Evolutionary conservation across 2,329 filamentous ascomycete species (phyloP), one percentile per base, ranked within the genome.

Genomic region (Lasiodiplodia gonubiensis): DNA sequence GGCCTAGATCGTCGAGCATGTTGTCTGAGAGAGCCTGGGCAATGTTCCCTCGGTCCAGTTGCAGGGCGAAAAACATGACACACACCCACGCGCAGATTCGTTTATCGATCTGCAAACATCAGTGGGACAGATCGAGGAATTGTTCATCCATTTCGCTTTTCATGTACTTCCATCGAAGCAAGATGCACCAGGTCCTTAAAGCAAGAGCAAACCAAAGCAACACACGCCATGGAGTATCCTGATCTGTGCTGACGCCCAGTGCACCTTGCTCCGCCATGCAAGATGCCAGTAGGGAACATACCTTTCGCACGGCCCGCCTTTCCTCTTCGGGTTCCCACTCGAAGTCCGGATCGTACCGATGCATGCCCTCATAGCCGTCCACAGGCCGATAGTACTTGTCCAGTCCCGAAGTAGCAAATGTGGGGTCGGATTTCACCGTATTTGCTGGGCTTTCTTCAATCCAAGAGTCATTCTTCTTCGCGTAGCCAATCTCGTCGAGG

Each of bases 321-420:
- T 89, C 88, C 71, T 89, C 87, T 57, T 82, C 80, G 12, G 80
- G 76, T 2, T 84, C 83, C 87, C 87, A 90, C 54, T 82, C 78
- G 54, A 84, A 86, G 1, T 79, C 73, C 0, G 86, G 86, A 70
- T 89, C 86, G 72, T 84, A 89, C 60, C 86, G 81, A 74, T 89
- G 87, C 10, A 80, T 76, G 3, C 86, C 86, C 71, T 90, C 87
- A 71, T 89, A 90, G 7, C 76, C 76, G 2, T 82, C 80, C n/a
- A 86, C 83, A 0, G 85, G 86, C 68, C 81, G 80, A 70, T 86
- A 86, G 42, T 76, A 76, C 33, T 75, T 70, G 3, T 76, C 74
- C 14, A 82, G 69, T 2, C 78, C 79, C n/a, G 71, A 67, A 3
- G 72, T 72, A 25, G 71, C 75, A 69, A 81, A 82, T 53, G 65